Evolutionary conservation across 257 asterid species (phyloP), one percentile per base, ranked within the genome.

Genomic region (Lycium barbarum): DNA sequence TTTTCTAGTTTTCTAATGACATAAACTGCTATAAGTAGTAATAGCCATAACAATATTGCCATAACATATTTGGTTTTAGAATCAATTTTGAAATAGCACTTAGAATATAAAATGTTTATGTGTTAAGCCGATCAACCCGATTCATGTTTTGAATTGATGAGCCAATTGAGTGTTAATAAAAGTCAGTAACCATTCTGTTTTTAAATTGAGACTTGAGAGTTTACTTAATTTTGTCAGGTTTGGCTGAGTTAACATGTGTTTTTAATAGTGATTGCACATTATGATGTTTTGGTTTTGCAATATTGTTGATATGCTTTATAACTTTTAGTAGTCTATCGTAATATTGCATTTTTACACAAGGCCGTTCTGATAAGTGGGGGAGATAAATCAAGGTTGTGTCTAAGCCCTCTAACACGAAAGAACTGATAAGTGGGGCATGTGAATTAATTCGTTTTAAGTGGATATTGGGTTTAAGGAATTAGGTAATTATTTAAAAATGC

Each of bases 321-420:
- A 71, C 0, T n/a, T 70, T 71, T 0, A 18, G 15, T 40, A 71
- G 54, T 18, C 79, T 71, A 18, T n/a, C 9, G 0, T 71, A 18
- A 40, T 70, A 3, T 18, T 71, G 54, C 55, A 40, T 43, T 9
- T 71, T 43, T 9, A 18, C 14, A 18, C 17, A 40, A 17, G 14
- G 55, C 4, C 47, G 33, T 71, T 40, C 54, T 71, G 17, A 40
- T 10, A 9, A 40, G 14, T 40, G 35, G 79, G 20, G 78, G 53
- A 38, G 72, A 70, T 38, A 40, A 70, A 70, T 18, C 51, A 68
- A 68, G 54, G 79, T 40, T 38, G 54, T 40, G 54, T 40, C 79
- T 17, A 71, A 71, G 55, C 79, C 11, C 79, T 43, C 79, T 71
- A 71, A 71, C 35, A 71, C 1, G 1, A 9, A 17, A 68, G 53